Base-by-base conservation (phyloP, 108 stramenopile species). In the Cyclotella distinguenda region DNA sequence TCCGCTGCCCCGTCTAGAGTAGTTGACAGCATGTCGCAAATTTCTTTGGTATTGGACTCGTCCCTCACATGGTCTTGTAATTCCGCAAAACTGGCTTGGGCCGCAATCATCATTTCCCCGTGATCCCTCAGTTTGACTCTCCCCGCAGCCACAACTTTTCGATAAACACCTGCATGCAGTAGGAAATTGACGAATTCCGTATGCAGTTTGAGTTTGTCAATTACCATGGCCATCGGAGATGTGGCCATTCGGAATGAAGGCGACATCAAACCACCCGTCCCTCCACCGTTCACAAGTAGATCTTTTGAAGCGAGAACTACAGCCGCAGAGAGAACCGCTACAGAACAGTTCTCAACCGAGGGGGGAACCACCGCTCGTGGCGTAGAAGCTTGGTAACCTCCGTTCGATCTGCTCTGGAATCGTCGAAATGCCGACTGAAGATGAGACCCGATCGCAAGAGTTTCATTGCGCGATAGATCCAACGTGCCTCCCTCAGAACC, bases 91-190 rank as follows among this genome's bases (percentile, higher is more conserved):
- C 59, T 23, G 15, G 62, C 44, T 36, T 55, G 39, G 3, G 69
- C 34, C 21, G 77, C 65, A 3, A 33, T 46, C 10, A 78, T 66
- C 58, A 72, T 45, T 32, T 78, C 77, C 38, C 70, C 77, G 16
- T 78, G 70, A 72, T 72, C 70, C 26, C 75, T 49, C 48, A 77
- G 44, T 1, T 21, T 36, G 1, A 70, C 39, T 35, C 62, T 77
- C 0, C 69, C 75, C 23, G 30, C 19, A 1, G 65, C 26, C 15
- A 57, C 58, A n/a, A 77, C 56, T 31, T 60, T 55, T 3, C 62
- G 40, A 32, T 70, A 77, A 8, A 47, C 68, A 18, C 75, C 69
- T 11, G 69, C 68, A 52, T 77, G 56, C 12, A 70, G 11, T 11
- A 77, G 36, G 32, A 70, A 77, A 16, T 55, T 70, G 28, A 77